Evolutionary conservation across 1,284 basidiomycete genomes (phyloP), one percentile per base, ranked within the genome.

Genomic region (Wallemia mellicola): DNA sequence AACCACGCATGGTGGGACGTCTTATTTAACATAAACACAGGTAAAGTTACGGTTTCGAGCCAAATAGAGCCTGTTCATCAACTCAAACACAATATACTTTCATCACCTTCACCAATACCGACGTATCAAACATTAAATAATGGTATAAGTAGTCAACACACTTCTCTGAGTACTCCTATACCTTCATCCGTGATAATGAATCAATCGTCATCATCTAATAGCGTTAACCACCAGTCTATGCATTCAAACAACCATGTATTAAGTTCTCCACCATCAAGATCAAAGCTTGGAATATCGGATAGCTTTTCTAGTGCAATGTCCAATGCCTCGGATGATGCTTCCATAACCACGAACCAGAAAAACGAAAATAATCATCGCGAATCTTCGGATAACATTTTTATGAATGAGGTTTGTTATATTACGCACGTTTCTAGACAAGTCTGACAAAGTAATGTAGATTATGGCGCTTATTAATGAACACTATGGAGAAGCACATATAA

Each of bases 1-100:
- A 78, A 83, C 0, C 79, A 80, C 0, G 76, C 78, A 19, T 70
- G 70, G 27, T 98, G 92, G 92, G 91, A 98, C 69, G 74, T 98
- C 1, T 73, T 95, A 33, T 84, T 87, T 68, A 87, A 95, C 67
- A 79, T 94, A 61, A 82, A 86, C 60, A 80, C 80, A 0, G 86
- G 86, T 2, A 79, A 79, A 59, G 82, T 95, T 62, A 82, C 81
- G 1, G 80, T 95, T 1, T 80, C 83, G 54, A 89, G 83, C 68
- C 83, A 88, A 64, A 86, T 91, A 57, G 76, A 78, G 32, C 62
- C 65, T 61, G 66, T 68, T 17, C 75, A 73, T 24, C 77, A 77
- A n/a, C 38, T 48, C 14, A 48, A 22, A 48, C 5, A 7, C 19
- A 48, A 48, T n/a, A 22, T 48, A 22, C 22, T 48, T 5, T 48